Base-by-base conservation (phyloP, 352 stramenopile genomes). In the Phytophthora agathidicida region DNA sequence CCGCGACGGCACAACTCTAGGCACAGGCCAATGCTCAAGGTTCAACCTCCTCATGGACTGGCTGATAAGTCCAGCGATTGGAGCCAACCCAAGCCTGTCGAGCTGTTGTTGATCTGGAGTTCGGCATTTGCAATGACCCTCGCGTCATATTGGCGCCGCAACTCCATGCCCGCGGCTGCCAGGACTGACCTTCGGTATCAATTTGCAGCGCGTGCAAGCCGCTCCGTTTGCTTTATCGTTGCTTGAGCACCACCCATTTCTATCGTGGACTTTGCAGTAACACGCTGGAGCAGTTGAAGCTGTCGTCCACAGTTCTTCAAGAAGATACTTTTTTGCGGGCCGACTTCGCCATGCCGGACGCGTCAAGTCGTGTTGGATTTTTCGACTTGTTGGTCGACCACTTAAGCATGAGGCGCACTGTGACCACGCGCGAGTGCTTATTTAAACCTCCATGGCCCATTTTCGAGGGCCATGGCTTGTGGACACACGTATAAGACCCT, bases 271-370 rank as follows among this genome's bases (percentile, higher is more conserved):
- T n/a, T n/a, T n/a, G n/a, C n/a, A n/a, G n/a, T n/a, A n/a, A n/a
- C n/a, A n/a, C n/a, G n/a, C n/a, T n/a, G n/a, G n/a, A n/a, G n/a
- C n/a, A 45, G 13, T 37, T 41, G 35, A 37, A 30, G 35, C n/a
- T n/a, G 20, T 53, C 42, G 31, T 35, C 23, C 31, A 32, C n/a
- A n/a, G n/a, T n/a, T 24, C 20, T 53, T 23, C 19, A 19, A 6
- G 37, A 60, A 60, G 39, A 65, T 65, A 65, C 56, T 65, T 60
- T 59, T 42, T 35, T 19, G n/a, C n/a, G n/a, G n/a, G n/a, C n/a
- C n/a, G 8, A 35, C 7, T 37, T 19, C 36, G 37, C 47, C n/a
- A 14, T 33, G 14, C 10, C 33, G 36, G 31, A 14, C 38, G 32
- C n/a, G 26, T 51, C 55, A 58, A 45, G 20, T 57, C 22, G 23